Evolutionary conservation across 108 stramenopile species (phyloP).

Genomic region (Conticribra weissflogii): DNA sequence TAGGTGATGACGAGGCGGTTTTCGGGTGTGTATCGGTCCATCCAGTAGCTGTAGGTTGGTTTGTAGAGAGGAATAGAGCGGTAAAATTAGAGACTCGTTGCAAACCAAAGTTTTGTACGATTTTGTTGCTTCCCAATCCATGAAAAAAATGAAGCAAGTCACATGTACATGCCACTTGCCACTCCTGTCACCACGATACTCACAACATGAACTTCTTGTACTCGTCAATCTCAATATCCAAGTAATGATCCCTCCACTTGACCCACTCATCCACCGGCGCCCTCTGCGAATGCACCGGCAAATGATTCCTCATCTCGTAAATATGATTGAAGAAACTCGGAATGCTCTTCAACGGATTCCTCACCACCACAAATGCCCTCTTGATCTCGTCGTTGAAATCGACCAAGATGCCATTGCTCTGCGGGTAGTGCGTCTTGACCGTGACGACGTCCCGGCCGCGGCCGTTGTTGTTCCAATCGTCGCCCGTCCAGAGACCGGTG

Average conservation of each 20-base stretch:
- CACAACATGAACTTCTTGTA: conserved; percentile 50
- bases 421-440: conserved; percentile 61
- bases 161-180: no score
- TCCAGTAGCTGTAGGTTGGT: conserved; percentile 48
- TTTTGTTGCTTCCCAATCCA: no score
- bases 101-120: no score
- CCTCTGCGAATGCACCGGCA: conserved; percentile 52
- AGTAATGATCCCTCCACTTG: conserved; percentile 54
- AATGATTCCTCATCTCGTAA: conserved; percentile 56
- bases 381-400: conserved; percentile 42
- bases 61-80: no score
- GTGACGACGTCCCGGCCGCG: conserved; percentile 46
- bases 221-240: conserved; percentile 51
- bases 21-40: conserved; percentile 47
- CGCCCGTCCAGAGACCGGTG: conserved; percentile 54
- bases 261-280: conserved; percentile 59
- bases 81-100: no score
- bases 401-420: conserved; percentile 47
- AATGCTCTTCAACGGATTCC: conserved; percentile 55
- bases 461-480: conserved; percentile 63
- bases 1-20: conserved; percentile 48
- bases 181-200: no score
- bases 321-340: conserved; percentile 57
- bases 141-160: no score
- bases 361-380: conserved; percentile 46